A percentile compares a stretch with the other conserved stretches of the same genome.
phyloP scores from a whole-genome alignment of 1,284 basidiomycete species.

The Pholiota adiposa region DNA sequence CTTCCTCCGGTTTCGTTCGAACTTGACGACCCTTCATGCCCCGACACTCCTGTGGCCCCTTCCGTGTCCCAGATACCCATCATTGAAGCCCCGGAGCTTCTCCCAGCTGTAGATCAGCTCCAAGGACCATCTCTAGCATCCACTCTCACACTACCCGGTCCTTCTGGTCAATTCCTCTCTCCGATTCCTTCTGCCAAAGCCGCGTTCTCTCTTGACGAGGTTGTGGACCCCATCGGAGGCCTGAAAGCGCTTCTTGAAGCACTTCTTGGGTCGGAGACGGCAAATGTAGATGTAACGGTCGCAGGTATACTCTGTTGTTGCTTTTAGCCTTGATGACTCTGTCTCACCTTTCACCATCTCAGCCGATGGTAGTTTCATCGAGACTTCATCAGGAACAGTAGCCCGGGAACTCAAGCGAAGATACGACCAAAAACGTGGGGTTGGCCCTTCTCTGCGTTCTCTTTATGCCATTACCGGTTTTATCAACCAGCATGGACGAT shows the following conservation, averaged over 20 bases:
- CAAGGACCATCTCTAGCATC: slow-evolving; percentile 25
- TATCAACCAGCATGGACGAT: slow-evolving; percentile 76
- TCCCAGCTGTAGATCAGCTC: slow-evolving; percentile 25
- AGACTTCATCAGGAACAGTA: slow-evolving; percentile 73
- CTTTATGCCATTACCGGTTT: slow-evolving; percentile 80
- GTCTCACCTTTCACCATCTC: slow-evolving; percentile 6
- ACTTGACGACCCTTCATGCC: slow-evolving; percentile 28
- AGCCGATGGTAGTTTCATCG: slow-evolving; percentile 78
- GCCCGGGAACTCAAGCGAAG: slow-evolving; percentile 75
- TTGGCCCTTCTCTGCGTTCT: slow-evolving; percentile 67
- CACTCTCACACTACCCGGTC: slow-evolving; percentile 26
- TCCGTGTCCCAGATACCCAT: slow-evolving; percentile 22
- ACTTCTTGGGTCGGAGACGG: slow-evolving; percentile 27
- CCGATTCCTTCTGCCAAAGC: slow-evolving; percentile 22
- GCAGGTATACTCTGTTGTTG: slow-evolving; percentile 26
- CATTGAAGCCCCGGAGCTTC: slow-evolving; percentile 26
- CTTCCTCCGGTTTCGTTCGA: slow-evolving; percentile 19
- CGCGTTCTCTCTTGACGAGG: slow-evolving; percentile 28
- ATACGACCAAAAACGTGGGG: slow-evolving; percentile 70
- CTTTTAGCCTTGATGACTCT: neutral
- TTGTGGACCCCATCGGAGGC: slow-evolving; percentile 23
- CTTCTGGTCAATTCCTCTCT: slow-evolving; percentile 23
- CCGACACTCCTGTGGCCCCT: slow-evolving; percentile 26
- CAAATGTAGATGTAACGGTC: slow-evolving; percentile 28
- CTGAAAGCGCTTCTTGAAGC: slow-evolving; percentile 24